These are phyloP conservation scores for Peronospora tabacina DNA, from an alignment of 352 stramenopile genomes.

Conservation along the genomic window DNA sequence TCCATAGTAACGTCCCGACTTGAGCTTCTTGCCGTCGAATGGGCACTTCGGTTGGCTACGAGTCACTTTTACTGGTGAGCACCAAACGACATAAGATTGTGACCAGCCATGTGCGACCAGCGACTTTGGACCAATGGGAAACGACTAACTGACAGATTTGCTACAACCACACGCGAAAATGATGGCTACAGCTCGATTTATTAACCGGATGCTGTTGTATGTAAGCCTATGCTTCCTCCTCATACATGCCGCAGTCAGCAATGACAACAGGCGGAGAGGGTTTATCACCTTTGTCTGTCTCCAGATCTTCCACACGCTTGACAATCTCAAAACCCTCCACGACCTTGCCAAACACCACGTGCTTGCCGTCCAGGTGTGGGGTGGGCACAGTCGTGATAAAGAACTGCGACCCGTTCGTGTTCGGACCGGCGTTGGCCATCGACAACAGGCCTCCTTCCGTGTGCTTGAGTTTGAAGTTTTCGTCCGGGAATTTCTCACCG, in stretches of 20 bases:
- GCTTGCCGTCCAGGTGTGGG: slow-evolving; percentile 95
- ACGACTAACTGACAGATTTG: neutral
- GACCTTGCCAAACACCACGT: slow-evolving; percentile 96
- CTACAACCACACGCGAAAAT: neutral
- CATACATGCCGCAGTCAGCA: slow-evolving; percentile 91
- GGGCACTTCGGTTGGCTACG: slow-evolving; percentile 12
- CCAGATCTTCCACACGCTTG: slow-evolving; percentile 87
- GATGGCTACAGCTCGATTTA: slow-evolving; percentile 20
- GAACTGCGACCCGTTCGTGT: slow-evolving; percentile 97
- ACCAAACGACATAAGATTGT: slow-evolving; percentile 24
- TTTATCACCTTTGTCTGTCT: slow-evolving; percentile 89
- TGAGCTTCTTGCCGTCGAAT: slow-evolving; percentile 14
- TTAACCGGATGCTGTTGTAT: slow-evolving; percentile 1
- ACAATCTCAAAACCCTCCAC: slow-evolving; percentile 89
- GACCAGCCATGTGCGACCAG: slow-evolving; percentile 25
- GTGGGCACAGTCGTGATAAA: slow-evolving; percentile 93
- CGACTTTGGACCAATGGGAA: slow-evolving; percentile 33
- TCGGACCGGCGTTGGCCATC: slow-evolving; percentile 94
- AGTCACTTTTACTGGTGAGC: slow-evolving; percentile 30
- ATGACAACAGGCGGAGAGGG: slow-evolving; percentile 89
- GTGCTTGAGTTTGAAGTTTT: slow-evolving; percentile 98
- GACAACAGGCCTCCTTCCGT: slow-evolving; percentile 91
- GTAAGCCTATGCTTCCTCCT: slow-evolving; percentile 22
- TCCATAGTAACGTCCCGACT: slow-evolving; percentile 42
- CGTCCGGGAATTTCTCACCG: slow-evolving; percentile 92